phyloP scores from a whole-genome alignment of 257 asterid species.

The Solanum verrucosum region DNA sequence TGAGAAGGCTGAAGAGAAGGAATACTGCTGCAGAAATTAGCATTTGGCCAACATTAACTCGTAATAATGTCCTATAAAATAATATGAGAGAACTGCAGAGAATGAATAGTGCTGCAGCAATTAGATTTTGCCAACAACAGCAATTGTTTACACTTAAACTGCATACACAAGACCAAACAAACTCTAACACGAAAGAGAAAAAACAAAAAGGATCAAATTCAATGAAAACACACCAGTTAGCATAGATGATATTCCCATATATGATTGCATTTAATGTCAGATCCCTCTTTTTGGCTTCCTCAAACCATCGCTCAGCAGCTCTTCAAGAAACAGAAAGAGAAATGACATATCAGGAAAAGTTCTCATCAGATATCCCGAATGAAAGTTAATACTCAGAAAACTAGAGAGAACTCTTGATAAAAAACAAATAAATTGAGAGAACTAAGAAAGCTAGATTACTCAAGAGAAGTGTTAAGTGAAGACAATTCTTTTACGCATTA shows the following conservation, averaged over 20 bases:
- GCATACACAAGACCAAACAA: neutral
- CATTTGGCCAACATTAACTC: neutral
- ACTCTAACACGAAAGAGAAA: neutral
- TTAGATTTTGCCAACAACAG: neutral
- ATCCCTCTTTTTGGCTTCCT: constrained; percentile 73
- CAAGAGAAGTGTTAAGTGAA: neutral
- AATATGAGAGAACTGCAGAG: neutral
- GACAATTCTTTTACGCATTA: neutral
- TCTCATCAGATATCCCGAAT: neutral
- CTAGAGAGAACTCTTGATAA: neutral
- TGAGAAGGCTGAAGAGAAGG: neutral
- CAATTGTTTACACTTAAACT: neutral
- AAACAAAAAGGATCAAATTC: neutral
- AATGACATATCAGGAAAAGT: neutral
- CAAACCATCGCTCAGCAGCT: constrained; percentile 92
- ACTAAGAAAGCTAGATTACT: neutral
- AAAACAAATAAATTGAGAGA: neutral
- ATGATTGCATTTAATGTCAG: constrained; percentile 62
- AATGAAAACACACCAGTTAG: constrained; percentile 53
- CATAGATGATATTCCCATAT: constrained; percentile 85
- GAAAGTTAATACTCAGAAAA: neutral
- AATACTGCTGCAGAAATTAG: neutral
- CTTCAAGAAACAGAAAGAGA: constrained; percentile 43
- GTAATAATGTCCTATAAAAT: neutral
- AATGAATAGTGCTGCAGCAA: neutral